phyloP scores from a whole-genome alignment of 768 basidiomycete genomes.

The Tylopilus rubrobrunneus region DNA sequence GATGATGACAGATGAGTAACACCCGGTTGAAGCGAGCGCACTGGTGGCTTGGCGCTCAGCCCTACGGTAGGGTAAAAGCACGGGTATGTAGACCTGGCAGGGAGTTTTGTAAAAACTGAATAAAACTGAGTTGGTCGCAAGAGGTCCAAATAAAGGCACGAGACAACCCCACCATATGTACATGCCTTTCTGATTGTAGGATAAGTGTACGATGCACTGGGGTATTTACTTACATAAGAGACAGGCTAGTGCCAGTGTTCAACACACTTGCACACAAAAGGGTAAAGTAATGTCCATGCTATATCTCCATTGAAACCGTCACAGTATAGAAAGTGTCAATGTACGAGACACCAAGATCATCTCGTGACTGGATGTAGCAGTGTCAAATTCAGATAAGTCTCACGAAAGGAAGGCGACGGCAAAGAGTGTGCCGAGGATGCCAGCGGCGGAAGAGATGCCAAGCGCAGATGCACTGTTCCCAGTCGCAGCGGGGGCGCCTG shows the following conservation, averaged over 20 bases:
- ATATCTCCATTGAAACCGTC: conserved; percentile 4
- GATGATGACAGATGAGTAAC: too few relatives aligned
- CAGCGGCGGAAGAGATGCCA: conserved; percentile 31
- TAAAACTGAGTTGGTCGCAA: background rate
- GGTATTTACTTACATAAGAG: conserved; percentile 17
- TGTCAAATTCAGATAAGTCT: background rate
- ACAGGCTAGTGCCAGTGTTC: conserved; percentile 22
- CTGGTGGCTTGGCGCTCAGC: too few relatives aligned
- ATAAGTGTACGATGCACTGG: conserved; percentile 15
- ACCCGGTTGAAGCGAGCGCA: too few relatives aligned
- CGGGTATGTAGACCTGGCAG: too few relatives aligned
- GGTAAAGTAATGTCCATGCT: conserved; percentile 12
- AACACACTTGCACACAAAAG: conserved; percentile 18
- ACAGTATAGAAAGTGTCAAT: background rate
- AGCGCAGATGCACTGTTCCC: conserved; percentile 21
- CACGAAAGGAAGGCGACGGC: conserved; percentile 38
- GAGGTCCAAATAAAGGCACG: background rate
- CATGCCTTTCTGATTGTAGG: conserved; percentile 6
- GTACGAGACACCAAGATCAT: background rate
- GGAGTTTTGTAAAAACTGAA: too few relatives aligned
- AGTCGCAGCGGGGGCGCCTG: conserved; percentile 16
- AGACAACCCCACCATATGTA: background rate
- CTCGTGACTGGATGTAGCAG: conserved; percentile 1
- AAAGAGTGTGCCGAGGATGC: conserved; percentile 33
- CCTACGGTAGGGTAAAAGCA: too few relatives aligned